These are phyloP conservation scores for Yarrowia yakushimensis DNA, from an alignment of 805 yeast genomes.

Conservation along the genomic window DNA sequence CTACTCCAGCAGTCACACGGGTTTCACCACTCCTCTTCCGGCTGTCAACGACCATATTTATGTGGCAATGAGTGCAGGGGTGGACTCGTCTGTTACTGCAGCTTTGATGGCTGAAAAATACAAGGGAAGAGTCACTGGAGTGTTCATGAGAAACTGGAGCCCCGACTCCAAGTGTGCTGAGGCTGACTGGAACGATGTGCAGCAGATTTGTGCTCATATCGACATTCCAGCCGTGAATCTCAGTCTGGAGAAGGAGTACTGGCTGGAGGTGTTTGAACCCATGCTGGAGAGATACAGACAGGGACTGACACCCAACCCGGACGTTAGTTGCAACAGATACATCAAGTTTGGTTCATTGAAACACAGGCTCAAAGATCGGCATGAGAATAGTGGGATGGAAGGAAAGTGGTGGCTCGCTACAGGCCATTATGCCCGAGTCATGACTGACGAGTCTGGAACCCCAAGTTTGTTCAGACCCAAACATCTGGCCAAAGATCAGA, in stretches of 20 bases:
- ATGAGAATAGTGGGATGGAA: background rate
- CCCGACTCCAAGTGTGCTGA: slow-evolving; percentile 65
- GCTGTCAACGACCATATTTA: slow-evolving; percentile 44
- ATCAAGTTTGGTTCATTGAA: slow-evolving; percentile 83
- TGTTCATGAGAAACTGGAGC: slow-evolving; percentile 93
- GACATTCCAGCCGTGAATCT: slow-evolving; percentile 70
- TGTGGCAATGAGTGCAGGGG: slow-evolving; percentile 96
- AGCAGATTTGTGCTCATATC: slow-evolving; percentile 55
- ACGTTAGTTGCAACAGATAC: slow-evolving; percentile 76
- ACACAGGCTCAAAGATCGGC: slow-evolving; percentile 46
- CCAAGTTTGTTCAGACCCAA: slow-evolving; percentile 54
- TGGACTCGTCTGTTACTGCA: slow-evolving; percentile 89
- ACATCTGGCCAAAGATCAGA: slow-evolving; percentile 74
- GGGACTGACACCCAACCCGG: slow-evolving; percentile 94
- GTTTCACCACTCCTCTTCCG: background rate
- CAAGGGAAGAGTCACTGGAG: slow-evolving; percentile 62
- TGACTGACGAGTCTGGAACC: slow-evolving; percentile 34
- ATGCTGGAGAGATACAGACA: slow-evolving; percentile 68
- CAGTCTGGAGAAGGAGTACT: slow-evolving; percentile 85
- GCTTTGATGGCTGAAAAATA: slow-evolving; percentile 51
- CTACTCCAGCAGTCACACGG: background rate
- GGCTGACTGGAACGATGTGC: slow-evolving; percentile 83
- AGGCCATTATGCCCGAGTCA: slow-evolving; percentile 48
- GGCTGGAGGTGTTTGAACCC: slow-evolving; percentile 90
- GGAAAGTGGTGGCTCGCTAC: slow-evolving; percentile 79